Evolutionary conservation across 179 eudicot genomes (phyloP), one percentile per base, ranked within the genome.

Genomic region (Silene vulgaris): DNA sequence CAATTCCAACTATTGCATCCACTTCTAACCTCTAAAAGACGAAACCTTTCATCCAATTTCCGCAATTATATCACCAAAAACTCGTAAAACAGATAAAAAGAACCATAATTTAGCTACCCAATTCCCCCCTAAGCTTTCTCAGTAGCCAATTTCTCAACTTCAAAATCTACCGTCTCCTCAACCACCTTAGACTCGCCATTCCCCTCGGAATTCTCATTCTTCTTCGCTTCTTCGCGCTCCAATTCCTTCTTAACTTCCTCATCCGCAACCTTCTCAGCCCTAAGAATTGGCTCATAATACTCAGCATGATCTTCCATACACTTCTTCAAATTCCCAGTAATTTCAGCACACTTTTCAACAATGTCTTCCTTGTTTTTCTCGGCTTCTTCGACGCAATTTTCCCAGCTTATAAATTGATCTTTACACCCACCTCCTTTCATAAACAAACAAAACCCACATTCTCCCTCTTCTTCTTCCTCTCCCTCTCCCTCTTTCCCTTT

Each of bases 341-440:
- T 81, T 67, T 89, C 79, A 76, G 77, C 82, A 61, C 96, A 89
- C 76, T 87, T 90, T 3, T 87, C 91, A 57, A 83, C 93, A 65
- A 89, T 77, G 75, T 90, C 90, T 63, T 90, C 90, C 12, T 83
- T 56, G 21, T 87, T 83, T 68, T 86, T 84, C 75, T 87, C 93
- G 0, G 81, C 87, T 73, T 87, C 89, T 78, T 89, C 89, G 5
- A 90, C 82, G 52, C 96, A 90, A 14, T 85, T 76, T 29, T 89
- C 96, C 96, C 93, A 90, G 0, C 78, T 85, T 50, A 80, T 67
- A 54, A 90, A 90, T 2, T 64, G 62, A 35, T 90, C 96, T 65
- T 77, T 86, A 59, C 92, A 90, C 1, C 90, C 92, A 17, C 96
- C 92, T 20, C 82, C 96, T 74, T 90, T 90, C 96, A 90, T 90